Conservation (phyloP, 345 rosid genomes). For the Murraya koenigii region DNA sequence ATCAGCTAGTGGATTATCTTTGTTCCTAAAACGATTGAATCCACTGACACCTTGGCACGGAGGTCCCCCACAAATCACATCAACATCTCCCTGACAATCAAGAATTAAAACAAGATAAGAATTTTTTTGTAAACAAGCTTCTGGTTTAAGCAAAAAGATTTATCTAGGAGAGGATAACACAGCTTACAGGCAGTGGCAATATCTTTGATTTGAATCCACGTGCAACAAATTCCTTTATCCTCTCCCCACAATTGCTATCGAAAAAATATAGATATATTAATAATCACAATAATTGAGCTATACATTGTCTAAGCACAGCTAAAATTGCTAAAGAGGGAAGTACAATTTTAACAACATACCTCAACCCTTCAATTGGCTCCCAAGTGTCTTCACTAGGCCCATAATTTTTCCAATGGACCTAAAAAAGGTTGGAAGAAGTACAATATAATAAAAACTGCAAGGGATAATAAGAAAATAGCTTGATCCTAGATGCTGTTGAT, state of each 20-base stretch:
- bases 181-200: constrained; percentile 64
- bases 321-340: neutral
- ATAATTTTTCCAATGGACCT: constrained; percentile 72
- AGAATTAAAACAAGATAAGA: neutral
- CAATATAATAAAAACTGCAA: neutral
- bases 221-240: constrained; percentile 48
- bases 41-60: constrained; percentile 93
- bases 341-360: constrained; percentile 31
- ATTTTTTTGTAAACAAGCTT: neutral
- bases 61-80: constrained; percentile 87
- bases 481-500: neutral
- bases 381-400: constrained; percentile 52
- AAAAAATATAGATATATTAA: neutral
- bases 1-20: constrained; percentile 45
- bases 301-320: neutral
- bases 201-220: constrained; percentile 41
- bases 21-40: constrained; percentile 59
- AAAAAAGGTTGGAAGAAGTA: neutral
- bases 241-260: constrained; percentile 43
- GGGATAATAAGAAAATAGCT: neutral
- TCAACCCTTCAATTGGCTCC: constrained; percentile 62
- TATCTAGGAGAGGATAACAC: neutral
- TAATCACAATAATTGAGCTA: neutral
- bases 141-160: neutral
- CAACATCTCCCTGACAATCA: constrained; percentile 49